These are phyloP conservation scores for Talinum fruticosum DNA, from an alignment of 148 eudicot genomes.

Conservation along the genomic window DNA sequence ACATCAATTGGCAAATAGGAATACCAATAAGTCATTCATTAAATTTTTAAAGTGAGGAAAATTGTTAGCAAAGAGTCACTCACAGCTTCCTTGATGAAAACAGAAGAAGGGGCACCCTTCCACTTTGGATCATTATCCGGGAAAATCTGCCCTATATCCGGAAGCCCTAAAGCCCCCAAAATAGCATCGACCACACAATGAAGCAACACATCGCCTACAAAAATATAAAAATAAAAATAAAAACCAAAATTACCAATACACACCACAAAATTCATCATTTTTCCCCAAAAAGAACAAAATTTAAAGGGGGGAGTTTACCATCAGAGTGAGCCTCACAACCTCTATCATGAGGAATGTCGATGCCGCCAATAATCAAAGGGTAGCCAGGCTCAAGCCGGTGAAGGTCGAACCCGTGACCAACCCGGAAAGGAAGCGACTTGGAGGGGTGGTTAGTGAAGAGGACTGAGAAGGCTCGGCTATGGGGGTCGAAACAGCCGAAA, in stretches of 20 bases:
- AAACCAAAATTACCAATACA: background rate
- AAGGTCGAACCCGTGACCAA: conserved; percentile 94
- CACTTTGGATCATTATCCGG: conserved; percentile 97
- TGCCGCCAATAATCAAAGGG: conserved; percentile 90
- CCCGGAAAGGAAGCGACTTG: conserved; percentile 71
- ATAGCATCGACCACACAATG: conserved; percentile 99
- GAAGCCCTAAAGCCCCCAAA: conserved; percentile 94
- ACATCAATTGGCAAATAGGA: background rate
- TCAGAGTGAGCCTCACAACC: conserved; percentile 99
- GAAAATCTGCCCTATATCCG: conserved; percentile 93
- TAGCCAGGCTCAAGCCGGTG: conserved; percentile 92
- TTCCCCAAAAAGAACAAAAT: background rate
- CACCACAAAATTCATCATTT: background rate
- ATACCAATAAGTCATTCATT: background rate
- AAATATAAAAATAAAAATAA: background rate
- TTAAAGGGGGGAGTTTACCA: conserved; percentile 34
- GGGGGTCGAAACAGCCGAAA: conserved; percentile 38
- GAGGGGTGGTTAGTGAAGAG: conserved; percentile 29
- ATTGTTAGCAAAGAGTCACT: conserved; percentile 30
- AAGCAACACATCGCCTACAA: conserved; percentile 90
- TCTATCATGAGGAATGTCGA: conserved; percentile 76
- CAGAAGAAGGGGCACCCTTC: conserved; percentile 93
- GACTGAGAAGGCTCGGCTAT: conserved; percentile 40
- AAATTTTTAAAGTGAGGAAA: background rate
- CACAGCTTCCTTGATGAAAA: conserved; percentile 92